Conservation (phyloP, 108 stramenopile species). For the Cyclotella distinguenda region DNA sequence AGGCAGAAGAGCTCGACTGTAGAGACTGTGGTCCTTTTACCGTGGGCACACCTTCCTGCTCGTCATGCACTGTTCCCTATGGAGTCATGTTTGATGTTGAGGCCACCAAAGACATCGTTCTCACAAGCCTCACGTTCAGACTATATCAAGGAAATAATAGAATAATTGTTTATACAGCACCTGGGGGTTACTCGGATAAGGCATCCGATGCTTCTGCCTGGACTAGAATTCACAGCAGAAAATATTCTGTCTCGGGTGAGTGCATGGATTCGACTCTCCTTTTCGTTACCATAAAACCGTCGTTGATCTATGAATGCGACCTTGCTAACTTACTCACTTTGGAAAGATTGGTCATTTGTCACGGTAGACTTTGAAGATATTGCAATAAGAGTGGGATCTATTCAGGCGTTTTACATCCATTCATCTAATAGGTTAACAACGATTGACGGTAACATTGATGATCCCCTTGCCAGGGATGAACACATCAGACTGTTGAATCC, state of each 20-base stretch:
- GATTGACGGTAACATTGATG: background rate
- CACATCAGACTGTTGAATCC: background rate
- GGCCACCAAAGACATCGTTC: background rate
- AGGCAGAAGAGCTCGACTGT: slow-evolving; percentile 3
- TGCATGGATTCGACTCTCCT: too few species aligned
- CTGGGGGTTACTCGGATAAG: slow-evolving; percentile 9
- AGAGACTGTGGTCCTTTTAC: slow-evolving; percentile 21
- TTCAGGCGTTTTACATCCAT: slow-evolving; percentile 2
- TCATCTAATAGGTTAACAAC: background rate
- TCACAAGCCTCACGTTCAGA: background rate
- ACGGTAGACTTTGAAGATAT: slow-evolving; percentile 5
- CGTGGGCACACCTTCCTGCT: background rate
- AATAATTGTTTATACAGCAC: slow-evolving; percentile 9
- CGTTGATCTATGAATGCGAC: background rate
- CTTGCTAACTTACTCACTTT: background rate
- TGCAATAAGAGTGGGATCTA: background rate
- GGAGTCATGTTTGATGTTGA: slow-evolving; percentile 5
- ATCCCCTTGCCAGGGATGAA: background rate
- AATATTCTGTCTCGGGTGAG: background rate
- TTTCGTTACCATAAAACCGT: background rate
- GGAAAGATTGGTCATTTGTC: background rate
- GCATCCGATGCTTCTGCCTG: background rate
- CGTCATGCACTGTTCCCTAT: background rate
- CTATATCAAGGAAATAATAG: background rate
- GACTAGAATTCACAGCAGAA: background rate